Evolutionary conservation across 371 early-diverging fungal species (phyloP).

Genomic region (Syncephalastrum contaminatum): DNA sequence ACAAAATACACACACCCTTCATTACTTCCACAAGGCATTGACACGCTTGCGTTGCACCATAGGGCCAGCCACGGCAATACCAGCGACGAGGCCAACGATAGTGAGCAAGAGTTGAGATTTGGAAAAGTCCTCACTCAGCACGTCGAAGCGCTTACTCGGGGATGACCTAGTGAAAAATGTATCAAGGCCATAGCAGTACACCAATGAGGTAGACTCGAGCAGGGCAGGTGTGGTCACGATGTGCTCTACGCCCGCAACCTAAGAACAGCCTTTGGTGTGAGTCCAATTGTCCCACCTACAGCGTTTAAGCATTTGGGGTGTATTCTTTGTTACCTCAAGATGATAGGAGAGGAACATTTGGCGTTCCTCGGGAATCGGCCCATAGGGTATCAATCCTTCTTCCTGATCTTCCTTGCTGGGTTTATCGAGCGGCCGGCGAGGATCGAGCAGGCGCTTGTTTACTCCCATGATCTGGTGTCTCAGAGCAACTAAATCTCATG

Average conservation of each 20-base stretch:
- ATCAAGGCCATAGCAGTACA: conserved; percentile 86
- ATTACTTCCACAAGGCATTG: conserved; percentile 61
- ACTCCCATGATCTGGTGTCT: conserved; percentile 70
- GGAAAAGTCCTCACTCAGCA: conserved; percentile 88
- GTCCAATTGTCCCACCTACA: not conserved
- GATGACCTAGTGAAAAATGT: conserved; percentile 79
- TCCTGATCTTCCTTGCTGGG: conserved; percentile 75
- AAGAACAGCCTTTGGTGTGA: conserved; percentile 1
- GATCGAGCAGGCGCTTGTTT: conserved; percentile 80
- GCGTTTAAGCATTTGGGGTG: not conserved
- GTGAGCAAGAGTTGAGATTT: conserved; percentile 80
- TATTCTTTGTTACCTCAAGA: conserved; percentile 45
- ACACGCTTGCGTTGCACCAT: conserved; percentile 69
- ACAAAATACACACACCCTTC: not conserved
- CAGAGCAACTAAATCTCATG: too few species aligned
- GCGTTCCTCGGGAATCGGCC: conserved; percentile 69
- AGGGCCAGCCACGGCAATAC: conserved; percentile 66
- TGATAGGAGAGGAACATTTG: conserved; percentile 73
- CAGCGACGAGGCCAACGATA: conserved; percentile 71
- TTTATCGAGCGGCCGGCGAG: conserved; percentile 72
- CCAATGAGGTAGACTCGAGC: conserved; percentile 92
- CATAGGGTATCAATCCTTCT: conserved; percentile 81
- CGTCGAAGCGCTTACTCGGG: conserved; percentile 91
- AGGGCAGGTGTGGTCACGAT: conserved; percentile 76
- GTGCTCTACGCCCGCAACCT: conserved; percentile 61